phyloP scores from a whole-genome alignment of 2,329 filamentous ascomycete genomes.

The Colletotrichum sublineola region DNA sequence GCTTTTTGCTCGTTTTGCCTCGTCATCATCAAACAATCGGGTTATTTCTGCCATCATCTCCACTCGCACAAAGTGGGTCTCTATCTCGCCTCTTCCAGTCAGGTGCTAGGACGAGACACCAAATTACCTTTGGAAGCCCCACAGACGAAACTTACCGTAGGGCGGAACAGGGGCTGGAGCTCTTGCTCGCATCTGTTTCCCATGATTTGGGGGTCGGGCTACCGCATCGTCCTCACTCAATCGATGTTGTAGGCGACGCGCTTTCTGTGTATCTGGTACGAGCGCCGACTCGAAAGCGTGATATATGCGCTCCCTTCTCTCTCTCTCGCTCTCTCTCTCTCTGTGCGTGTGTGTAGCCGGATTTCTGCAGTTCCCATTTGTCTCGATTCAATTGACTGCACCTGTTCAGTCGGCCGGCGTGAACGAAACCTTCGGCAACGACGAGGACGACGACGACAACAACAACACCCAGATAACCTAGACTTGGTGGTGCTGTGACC shows the following conservation, averaged over 20 bases:
- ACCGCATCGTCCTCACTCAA: neutral
- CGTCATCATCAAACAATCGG: conserved; percentile 43
- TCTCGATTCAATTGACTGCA: neutral
- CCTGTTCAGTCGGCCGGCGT: conserved; percentile 2
- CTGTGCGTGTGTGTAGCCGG: too few species aligned
- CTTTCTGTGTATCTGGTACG: neutral
- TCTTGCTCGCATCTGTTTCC: conserved; percentile 36
- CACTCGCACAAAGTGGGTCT: conserved; percentile 20
- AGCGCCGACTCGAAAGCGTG: neutral
- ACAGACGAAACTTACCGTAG: conserved; percentile 41
- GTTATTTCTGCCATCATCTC: conserved; percentile 41
- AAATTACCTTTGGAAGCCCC: conserved; percentile 39
- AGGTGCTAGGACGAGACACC: conserved; percentile 30
- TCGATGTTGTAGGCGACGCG: neutral
- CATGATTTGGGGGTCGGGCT: conserved; percentile 17
- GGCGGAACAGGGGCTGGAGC: conserved; percentile 34
- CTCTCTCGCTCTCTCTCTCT: neutral
- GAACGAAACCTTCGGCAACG: neutral
- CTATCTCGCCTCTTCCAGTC: conserved; percentile 9
- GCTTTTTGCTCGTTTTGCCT: conserved; percentile 41
- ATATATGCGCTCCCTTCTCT: neutral
- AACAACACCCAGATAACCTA: conserved; percentile 25
- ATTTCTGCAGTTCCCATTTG: neutral
- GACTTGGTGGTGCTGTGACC: conserved; percentile 37
- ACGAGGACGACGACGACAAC: neutral